Evolutionary conservation across 78 protist species (phyloP), one percentile per base, ranked within the genome.

Genomic region (Cyanophora paradoxa): DNA sequence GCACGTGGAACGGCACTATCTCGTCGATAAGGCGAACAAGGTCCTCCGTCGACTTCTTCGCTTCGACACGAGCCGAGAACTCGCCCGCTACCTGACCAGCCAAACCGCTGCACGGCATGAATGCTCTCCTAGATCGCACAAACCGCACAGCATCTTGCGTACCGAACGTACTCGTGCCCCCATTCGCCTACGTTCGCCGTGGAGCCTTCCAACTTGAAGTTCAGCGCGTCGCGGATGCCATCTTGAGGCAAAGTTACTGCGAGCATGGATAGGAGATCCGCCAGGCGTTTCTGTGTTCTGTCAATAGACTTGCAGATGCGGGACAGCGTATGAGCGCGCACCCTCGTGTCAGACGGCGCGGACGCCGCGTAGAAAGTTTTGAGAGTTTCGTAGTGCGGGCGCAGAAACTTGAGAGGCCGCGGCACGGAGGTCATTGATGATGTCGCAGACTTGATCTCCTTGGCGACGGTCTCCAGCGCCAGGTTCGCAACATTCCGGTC

Each of bases 371-470:
- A 78, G 20, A 40, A 19, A 2, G 42, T 84, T 6, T 67, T 77
- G 24, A 95, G 72, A 2, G 72, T 33, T 16, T 16, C 37, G 70
- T 83, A 93, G 82, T 92, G 97, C 24, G 86, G 78, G 14, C 92
- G 78, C 28, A 95, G 57, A 72, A 94, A 96, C 84, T 96, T 96
- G 83, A 96, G 87, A 14, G 99, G 98, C 84, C 94, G 94, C 58
- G 99, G 98, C 13, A 93, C 97, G 11, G 95, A 86, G 2, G 97
- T 94, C 94, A 96, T 92, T 36, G 93, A 82, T 3, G 87, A 62
- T 10, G 99, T 94, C 1, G 94, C 46, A 20, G 86, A 41, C 24
- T 85, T 82, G 41, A 94, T 87, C 71, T 86, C 84, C 22, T 66
- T 41, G n/a, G 72, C 56, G 52, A 96, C 71, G 28, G 64, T 11